phyloP scores from a whole-genome alignment of 31 red algal genomes.

The Endocladia muricata region DNA sequence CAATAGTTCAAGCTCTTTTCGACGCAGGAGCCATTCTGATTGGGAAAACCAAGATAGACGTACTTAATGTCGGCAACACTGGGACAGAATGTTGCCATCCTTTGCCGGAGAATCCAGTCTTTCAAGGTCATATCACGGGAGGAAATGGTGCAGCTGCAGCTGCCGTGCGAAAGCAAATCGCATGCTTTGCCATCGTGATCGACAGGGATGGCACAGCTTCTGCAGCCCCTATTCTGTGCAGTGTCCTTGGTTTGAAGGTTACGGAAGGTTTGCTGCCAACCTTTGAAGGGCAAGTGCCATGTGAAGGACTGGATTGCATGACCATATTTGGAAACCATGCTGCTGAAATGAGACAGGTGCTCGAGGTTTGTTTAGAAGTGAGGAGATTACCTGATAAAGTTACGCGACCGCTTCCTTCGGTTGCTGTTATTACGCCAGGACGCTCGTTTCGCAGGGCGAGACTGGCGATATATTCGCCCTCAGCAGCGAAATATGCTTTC shows the following conservation, averaged over 20 bases:
- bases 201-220: slow-evolving; percentile 77
- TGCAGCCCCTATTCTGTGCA: slow-evolving; percentile 53
- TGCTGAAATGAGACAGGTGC: slow-evolving; percentile 25
- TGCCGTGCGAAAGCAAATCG: slow-evolving; percentile 61
- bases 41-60: slow-evolving; percentile 56
- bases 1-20: slow-evolving; percentile 19
- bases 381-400: background rate
- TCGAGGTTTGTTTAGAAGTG: slow-evolving; percentile 36
- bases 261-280: slow-evolving; percentile 68
- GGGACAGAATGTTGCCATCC: slow-evolving; percentile 11
- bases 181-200: slow-evolving; percentile 65
- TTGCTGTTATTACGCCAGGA: background rate
- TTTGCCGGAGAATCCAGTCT: slow-evolving; percentile 21
- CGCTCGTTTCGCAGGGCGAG: background rate
- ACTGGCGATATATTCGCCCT: background rate
- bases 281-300: background rate
- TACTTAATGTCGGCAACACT: slow-evolving; percentile 45
- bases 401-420: background rate
- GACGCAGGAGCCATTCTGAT: slow-evolving; percentile 48
- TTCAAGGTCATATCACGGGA: slow-evolving; percentile 45
- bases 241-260: slow-evolving; percentile 74
- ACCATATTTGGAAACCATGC: slow-evolving; percentile 48
- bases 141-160: slow-evolving; percentile 78
- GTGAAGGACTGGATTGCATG: slow-evolving; percentile 25
- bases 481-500: background rate